Conservation (phyloP, 2,329 filamentous ascomycete genomes). For the Aspergillus fumigatus region DNA sequence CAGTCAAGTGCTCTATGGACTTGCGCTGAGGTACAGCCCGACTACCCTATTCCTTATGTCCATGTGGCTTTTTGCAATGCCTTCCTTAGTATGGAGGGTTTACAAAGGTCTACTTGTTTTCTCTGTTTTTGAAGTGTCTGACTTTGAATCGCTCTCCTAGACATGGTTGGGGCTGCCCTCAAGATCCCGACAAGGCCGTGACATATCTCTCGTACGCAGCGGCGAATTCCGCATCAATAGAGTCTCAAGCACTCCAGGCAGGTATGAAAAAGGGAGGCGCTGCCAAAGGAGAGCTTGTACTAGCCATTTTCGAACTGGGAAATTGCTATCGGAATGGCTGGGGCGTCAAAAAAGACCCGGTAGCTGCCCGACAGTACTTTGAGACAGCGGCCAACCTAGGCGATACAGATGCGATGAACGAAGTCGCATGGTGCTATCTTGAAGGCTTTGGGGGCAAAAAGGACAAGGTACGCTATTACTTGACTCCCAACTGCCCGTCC, state of each 20-base stretch:
- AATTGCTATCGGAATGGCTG: conserved; percentile 83
- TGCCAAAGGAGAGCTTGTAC: conserved; percentile 91
- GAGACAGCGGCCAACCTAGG: conserved; percentile 95
- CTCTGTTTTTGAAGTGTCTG: background rate
- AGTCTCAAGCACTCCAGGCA: conserved; percentile 76
- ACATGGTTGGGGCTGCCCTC: conserved; percentile 86
- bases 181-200: conserved; percentile 68
- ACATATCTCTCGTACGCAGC: conserved; percentile 84
- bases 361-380: conserved; percentile 87
- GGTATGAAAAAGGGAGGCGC: conserved; percentile 90
- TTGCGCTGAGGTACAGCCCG: conserved; percentile 67
- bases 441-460: conserved; percentile 98
- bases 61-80: background rate
- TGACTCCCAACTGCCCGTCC: background rate
- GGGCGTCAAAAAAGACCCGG: conserved; percentile 81
- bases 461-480: conserved; percentile 74
- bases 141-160: conserved; percentile 40
- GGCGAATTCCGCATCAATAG: conserved; percentile 81
- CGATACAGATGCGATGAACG: conserved; percentile 96
- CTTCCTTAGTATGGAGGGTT: background rate
- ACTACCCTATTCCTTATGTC: background rate
- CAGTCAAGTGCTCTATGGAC: conserved; percentile 91
- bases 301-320: conserved; percentile 88
- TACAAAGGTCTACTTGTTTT: background rate
- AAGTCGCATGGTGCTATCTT: conserved; percentile 90